Evolutionary conservation across 495 filamentous ascomycete species (phyloP).

Genomic region (Penicillium desertorum): DNA sequence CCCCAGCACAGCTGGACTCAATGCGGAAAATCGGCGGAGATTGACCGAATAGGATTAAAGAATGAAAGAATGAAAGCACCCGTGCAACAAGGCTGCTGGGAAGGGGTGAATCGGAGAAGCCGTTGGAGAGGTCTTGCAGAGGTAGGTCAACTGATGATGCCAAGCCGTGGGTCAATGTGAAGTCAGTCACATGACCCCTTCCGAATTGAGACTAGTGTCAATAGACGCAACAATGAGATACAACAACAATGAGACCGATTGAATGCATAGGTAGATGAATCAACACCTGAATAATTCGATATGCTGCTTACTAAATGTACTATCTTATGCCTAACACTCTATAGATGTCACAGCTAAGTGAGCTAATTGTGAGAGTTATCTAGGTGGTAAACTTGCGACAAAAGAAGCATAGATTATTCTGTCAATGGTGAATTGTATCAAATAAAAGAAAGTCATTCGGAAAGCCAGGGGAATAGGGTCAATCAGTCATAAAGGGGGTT

Average conservation of each 20-base stretch:
- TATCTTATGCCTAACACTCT: neutral
- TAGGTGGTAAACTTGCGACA: neutral
- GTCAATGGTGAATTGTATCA: conserved; percentile 12
- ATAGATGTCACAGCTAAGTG: conserved; percentile 3
- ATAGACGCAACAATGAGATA: neutral
- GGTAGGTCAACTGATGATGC: conserved; percentile 41
- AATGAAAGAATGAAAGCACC: conserved; percentile 22
- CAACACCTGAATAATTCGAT: neutral
- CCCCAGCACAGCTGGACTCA: conserved; percentile 34
- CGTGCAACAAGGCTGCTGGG: conserved; percentile 33
- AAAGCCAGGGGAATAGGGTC: conserved; percentile 35
- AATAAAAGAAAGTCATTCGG: conserved; percentile 21
- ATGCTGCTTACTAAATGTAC: neutral
- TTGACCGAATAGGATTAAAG: conserved; percentile 26
- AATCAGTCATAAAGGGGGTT: conserved; percentile 28
- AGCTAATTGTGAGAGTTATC: conserved; percentile 14
- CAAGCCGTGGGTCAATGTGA: conserved; percentile 42
- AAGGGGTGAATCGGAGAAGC: conserved; percentile 22
- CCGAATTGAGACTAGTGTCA: conserved; percentile 25
- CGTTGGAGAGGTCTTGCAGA: conserved; percentile 31
- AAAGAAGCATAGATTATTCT: conserved; percentile 1
- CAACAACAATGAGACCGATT: neutral
- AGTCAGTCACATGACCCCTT: conserved; percentile 33
- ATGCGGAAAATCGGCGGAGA: conserved; percentile 24
- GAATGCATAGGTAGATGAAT: neutral